Base-by-base conservation (phyloP, 2,329 filamentous ascomycete genomes). In the Westerdykella sp. region DNA sequence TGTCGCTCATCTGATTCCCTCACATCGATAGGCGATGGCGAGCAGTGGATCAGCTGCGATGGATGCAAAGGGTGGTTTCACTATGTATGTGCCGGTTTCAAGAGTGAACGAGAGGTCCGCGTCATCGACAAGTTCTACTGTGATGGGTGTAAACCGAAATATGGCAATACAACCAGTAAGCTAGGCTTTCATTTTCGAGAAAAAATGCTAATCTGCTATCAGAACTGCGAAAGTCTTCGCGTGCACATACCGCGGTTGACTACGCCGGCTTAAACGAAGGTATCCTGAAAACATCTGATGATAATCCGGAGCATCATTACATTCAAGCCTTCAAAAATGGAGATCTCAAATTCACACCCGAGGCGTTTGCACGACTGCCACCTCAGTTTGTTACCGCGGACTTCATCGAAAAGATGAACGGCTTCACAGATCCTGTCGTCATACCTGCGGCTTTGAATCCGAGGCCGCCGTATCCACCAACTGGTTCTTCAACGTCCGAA, bases 121-220 rank as follows among this genome's bases (percentile, higher is more conserved):
- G 78, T 78, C 41, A 78, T 85, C 36, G 81, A 84, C 67, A 84
- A 84, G 59, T 85, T 78, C 57, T 81, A 82, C 56, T 85, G 81
- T 61, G 67, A 68, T 40, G 63, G 66, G 41, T 85, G 81, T 59
- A 77, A 79, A 48, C 73, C 77, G 16, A 66, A 71, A 11, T 74
- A 80, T 63, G 81, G 81, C 15, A 74, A 76, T 53, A 84, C 81
- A 18, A 85, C 81, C 1, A 82, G 70, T 69, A 54, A 57, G 61
- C 61, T 48, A 47, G 6, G 10, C 13, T 14, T 13, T 9, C n/a
- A 15, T 9, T 14, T 49, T 47, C 22, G 47, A 47, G 41, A 40
- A 49, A 44, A 23, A 7, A 44, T 7, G 18, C 14, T 36, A 21
- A 18, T 25, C 21, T 14, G n/a, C 22, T 23, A 6, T 53, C 50